Conservation (phyloP, 805 yeast species). For the Candida patagonica region DNA sequence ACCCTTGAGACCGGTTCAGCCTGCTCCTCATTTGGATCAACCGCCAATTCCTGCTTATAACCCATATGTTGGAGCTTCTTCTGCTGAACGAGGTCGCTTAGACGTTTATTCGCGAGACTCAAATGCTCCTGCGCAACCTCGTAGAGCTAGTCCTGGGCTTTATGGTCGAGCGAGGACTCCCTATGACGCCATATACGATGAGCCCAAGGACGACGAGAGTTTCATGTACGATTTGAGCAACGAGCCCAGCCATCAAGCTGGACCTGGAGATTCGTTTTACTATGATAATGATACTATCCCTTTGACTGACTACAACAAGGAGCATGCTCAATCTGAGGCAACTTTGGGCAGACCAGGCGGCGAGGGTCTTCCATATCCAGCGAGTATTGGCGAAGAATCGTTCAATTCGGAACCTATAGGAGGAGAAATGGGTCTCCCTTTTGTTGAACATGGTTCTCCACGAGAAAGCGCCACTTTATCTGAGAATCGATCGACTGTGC, state of each 20-base stretch:
- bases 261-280: constrained; percentile 12
- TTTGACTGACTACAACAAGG: constrained; percentile 12
- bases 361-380: constrained; percentile 15
- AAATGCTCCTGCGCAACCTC: not conserved
- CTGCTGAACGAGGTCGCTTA: not conserved
- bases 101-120: not conserved
- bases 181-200: not conserved
- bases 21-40: too few species aligned
- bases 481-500: too few species aligned
- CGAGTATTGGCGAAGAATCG: constrained; percentile 9
- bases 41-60: not conserved
- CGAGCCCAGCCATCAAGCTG: constrained; percentile 7
- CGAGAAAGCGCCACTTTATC: not conserved
- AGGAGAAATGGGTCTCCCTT: constrained; percentile 20
- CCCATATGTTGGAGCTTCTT: too few species aligned
- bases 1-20: too few species aligned
- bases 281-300: constrained; percentile 16
- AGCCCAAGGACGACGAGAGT: constrained; percentile 11
- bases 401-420: constrained; percentile 18
- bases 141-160: not conserved
- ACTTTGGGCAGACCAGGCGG: not conserved
- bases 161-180: not conserved
- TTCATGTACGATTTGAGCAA: constrained; percentile 14
- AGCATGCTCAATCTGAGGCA: constrained; percentile 7
- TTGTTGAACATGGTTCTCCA: not conserved